Evolutionary conservation across 2,329 filamentous ascomycete species (phyloP).

Genomic region (Xylariaceae sp.): DNA sequence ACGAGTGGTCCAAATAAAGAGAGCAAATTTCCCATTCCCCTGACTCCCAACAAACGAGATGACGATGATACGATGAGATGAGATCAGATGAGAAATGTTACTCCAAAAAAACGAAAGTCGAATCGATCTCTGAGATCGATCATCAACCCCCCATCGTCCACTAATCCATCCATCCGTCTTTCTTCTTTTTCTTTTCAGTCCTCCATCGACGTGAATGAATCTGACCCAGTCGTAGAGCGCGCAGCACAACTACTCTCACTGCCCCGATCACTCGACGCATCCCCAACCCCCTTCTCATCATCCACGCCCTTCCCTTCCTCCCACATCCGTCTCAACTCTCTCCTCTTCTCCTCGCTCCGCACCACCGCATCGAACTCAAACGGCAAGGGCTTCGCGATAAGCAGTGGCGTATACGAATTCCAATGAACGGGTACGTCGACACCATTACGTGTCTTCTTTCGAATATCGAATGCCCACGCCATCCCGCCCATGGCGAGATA

Average conservation of each 20-base stretch:
- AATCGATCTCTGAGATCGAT: no score
- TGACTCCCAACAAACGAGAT: no score
- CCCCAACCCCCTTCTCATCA: conserved; percentile 25
- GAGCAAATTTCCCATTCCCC: no score
- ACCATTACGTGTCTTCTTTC: conserved; percentile 27
- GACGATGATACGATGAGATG: no score
- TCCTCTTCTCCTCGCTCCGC: conserved; percentile 26
- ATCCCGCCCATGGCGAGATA: conserved; percentile 38
- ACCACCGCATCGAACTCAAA: conserved; percentile 37
- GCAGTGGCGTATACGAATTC: conserved; percentile 40
- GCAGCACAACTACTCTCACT: conserved; percentile 17
- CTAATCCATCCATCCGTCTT: conserved; percentile 4
- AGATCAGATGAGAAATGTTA: no score
- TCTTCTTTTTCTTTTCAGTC: no score
- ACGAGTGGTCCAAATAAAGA: no score
- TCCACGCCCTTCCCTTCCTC: conserved; percentile 33
- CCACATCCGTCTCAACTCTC: conserved; percentile 34
- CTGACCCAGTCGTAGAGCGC: conserved; percentile 1
- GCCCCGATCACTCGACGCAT: conserved; percentile 14
- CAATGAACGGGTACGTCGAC: conserved; percentile 37
- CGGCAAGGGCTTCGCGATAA: conserved; percentile 40
- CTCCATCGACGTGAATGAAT: neutral
- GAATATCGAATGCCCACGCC: conserved; percentile 34
- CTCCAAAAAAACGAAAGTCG: no score
- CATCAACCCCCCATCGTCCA: neutral